Conservation (phyloP, 768 basidiomycete species). For the Pluteus cervinus region DNA sequence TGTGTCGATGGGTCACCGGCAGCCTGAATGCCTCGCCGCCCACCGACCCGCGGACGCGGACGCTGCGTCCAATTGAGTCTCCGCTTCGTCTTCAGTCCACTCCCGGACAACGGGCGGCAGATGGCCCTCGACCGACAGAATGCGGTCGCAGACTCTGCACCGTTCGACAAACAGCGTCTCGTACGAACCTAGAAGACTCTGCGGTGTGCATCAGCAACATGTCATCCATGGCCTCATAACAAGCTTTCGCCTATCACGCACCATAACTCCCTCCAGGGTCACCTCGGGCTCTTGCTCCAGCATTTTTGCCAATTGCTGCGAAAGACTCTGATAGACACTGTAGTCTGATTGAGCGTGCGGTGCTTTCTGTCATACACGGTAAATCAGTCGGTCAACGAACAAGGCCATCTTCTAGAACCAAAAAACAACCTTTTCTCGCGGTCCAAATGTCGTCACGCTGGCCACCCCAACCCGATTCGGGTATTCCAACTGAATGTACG, state of each 20-base stretch:
- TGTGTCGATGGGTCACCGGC: constrained; percentile 9
- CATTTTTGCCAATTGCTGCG: constrained; percentile 61
- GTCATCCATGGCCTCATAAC: too few species aligned
- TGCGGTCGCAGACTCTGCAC: constrained; percentile 57
- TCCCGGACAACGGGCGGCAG: constrained; percentile 64
- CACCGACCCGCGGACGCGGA: too few species aligned
- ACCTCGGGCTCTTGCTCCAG: constrained; percentile 48
- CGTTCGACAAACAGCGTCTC: constrained; percentile 53
- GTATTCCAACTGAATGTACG: constrained; percentile 47
- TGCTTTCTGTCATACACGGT: constrained; percentile 38
- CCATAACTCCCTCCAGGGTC: constrained; percentile 48
- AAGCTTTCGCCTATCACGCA: constrained; percentile 15
- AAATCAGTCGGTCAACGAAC: constrained; percentile 4
- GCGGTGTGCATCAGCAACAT: too few species aligned
- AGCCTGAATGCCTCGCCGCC: constrained; percentile 46
- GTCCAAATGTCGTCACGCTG: constrained; percentile 64
- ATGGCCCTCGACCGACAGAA: constrained; percentile 65
- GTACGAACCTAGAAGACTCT: constrained; percentile 54
- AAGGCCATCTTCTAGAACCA: background rate
- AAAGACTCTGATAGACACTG: constrained; percentile 54
- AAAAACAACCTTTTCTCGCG: constrained; percentile 57
- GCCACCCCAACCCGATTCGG: constrained; percentile 44
- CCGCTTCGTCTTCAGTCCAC: constrained; percentile 34
- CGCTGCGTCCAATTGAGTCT: too few species aligned
- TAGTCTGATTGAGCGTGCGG: constrained; percentile 69